A percentile compares a stretch with the other conserved stretches of the same genome.
phyloP scores from a whole-genome alignment of 2,329 filamentous ascomycete species.

The Colletotrichum higginsianum region DNA sequence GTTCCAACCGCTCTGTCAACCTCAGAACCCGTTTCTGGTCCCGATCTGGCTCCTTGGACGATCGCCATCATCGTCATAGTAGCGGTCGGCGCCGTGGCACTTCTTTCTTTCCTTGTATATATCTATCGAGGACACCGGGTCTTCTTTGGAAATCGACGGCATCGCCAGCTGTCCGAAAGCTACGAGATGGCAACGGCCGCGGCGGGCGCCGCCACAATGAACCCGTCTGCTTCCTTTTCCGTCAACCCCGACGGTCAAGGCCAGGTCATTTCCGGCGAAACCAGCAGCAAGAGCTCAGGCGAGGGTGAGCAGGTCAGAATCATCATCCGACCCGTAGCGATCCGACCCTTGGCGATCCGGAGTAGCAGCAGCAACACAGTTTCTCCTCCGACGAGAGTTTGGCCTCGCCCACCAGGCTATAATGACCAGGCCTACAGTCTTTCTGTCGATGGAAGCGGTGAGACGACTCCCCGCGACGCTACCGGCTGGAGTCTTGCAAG shows the following conservation, averaged over 20 bases:
- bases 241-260: conserved; percentile 8
- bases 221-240: not conserved
- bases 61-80: conserved; percentile 50
- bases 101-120: conserved; percentile 43
- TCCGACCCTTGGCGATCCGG: not conserved
- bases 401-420: conserved; percentile 50
- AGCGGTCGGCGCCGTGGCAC: conserved; percentile 44
- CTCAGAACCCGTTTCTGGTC: conserved; percentile 14
- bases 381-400: conserved; percentile 41
- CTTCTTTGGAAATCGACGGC: conserved; percentile 37
- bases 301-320: conserved; percentile 49
- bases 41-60: conserved; percentile 46
- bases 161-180: conserved; percentile 27
- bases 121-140: conserved; percentile 42
- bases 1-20: conserved; percentile 13
- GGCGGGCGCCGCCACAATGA: conserved; percentile 2
- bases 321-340: conserved; percentile 49
- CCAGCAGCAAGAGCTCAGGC: conserved; percentile 40
- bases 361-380: conserved; percentile 35
- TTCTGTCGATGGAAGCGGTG: conserved; percentile 46
- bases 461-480: conserved; percentile 44
- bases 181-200: conserved; percentile 41
- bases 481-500: conserved; percentile 50
- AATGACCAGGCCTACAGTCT: conserved; percentile 46
- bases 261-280: not conserved